phyloP scores from a whole-genome alignment of 192 early-diverging fungal species.

The Gonapodya sp. region DNA sequence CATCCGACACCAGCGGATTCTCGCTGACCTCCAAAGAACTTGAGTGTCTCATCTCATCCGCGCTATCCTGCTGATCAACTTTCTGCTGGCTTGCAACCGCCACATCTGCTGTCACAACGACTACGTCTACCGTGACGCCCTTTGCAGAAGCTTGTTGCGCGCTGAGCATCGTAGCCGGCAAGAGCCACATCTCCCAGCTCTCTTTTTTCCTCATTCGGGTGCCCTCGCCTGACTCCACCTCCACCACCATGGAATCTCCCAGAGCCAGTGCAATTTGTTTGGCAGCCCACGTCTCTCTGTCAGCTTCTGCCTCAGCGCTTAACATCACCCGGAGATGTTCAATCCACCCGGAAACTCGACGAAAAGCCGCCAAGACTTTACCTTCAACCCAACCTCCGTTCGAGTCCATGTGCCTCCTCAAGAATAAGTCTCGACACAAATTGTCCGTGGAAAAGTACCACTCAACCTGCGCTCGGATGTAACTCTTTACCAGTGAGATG shows the following conservation, averaged over 20 bases:
- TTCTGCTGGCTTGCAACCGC: not conserved
- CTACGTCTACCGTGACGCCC: not conserved
- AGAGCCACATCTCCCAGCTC: not conserved
- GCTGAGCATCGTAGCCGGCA: not conserved
- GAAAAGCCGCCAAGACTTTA: not conserved
- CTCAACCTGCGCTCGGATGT: constrained; percentile 4
- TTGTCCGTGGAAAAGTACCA: constrained; percentile 4
- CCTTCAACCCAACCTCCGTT: not conserved
- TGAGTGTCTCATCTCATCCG: not conserved
- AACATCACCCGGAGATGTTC: not conserved
- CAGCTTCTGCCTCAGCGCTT: not conserved
- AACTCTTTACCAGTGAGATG: not conserved
- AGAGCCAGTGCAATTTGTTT: not conserved
- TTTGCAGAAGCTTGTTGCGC: not conserved
- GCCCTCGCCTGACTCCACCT: not conserved
- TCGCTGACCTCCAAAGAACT: not conserved
- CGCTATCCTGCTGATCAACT: not conserved
- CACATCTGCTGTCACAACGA: not conserved
- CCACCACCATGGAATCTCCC: not conserved
- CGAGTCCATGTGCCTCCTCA: not conserved
- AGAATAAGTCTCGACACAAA: not conserved
- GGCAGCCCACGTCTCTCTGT: not conserved
- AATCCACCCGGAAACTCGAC: not conserved
- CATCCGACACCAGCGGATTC: not conserved
- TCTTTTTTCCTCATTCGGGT: not conserved